phyloP scores from a whole-genome alignment of 116 monocot species.

The Trichopus zeylanicus region DNA sequence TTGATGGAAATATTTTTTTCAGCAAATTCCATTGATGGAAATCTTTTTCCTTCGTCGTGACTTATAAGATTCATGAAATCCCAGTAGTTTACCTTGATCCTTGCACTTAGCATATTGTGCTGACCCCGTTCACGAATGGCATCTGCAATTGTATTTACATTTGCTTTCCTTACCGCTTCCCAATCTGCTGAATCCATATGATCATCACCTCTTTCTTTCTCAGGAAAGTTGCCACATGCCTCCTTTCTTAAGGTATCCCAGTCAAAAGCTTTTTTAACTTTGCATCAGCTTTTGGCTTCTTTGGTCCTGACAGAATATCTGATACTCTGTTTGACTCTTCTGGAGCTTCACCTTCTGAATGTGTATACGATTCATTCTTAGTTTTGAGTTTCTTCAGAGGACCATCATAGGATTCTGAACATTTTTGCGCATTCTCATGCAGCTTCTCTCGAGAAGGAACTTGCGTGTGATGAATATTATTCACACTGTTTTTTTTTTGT shows the following conservation, averaged over 20 bases:
- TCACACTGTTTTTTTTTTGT: neutral
- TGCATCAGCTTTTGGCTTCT: neutral
- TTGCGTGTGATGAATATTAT: neutral
- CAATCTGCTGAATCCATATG: slow-evolving; percentile 6
- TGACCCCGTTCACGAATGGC: slow-evolving; percentile 4
- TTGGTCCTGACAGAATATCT: neutral
- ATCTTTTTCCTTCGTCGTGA: too few relatives aligned
- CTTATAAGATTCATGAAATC: neutral
- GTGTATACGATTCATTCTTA: neutral
- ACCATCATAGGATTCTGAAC: neutral
- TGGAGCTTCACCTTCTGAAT: neutral
- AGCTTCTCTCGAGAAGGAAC: too few relatives aligned
- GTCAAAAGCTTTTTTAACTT: neutral
- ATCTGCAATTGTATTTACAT: slow-evolving; percentile 1
- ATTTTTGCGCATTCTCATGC: too few relatives aligned
- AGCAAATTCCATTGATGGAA: too few relatives aligned
- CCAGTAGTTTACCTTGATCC: slow-evolving; percentile 4
- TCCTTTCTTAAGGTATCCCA: slow-evolving; percentile 7
- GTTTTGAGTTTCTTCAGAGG: neutral
- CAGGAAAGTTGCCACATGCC: neutral
- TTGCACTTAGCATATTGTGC: neutral
- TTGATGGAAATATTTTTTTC: too few relatives aligned
- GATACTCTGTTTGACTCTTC: neutral
- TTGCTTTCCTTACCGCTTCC: slow-evolving; percentile 3
- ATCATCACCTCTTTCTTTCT: slow-evolving; percentile 1